Conservation (phyloP, 345 rosid species). For the Balakata baccata region DNA sequence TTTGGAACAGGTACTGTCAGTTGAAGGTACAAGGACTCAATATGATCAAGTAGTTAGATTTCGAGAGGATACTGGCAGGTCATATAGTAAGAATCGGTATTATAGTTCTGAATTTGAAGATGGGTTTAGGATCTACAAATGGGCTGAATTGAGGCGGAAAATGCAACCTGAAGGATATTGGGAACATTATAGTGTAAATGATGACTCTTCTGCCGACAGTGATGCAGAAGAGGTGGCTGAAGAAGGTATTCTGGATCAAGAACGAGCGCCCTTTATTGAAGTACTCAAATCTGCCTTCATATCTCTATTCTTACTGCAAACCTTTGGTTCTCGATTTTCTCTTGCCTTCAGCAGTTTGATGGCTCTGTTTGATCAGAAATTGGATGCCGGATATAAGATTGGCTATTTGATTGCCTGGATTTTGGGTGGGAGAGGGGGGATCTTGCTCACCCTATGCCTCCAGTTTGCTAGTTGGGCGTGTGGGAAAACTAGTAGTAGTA, state of each 20-base stretch:
- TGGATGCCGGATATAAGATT: conserved; percentile 77
- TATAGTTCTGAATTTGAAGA: conserved; percentile 47
- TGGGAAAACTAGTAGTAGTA: conserved; percentile 85
- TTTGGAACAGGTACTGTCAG: conserved; percentile 60
- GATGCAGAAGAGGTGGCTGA: conserved; percentile 40
- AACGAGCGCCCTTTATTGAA: conserved; percentile 54
- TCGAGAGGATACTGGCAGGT: conserved; percentile 39
- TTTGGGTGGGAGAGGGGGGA: conserved; percentile 72
- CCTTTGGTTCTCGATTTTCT: conserved; percentile 56
- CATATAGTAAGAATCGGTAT: conserved; percentile 33
- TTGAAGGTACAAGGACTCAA: conserved; percentile 56
- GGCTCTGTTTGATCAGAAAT: conserved; percentile 64
- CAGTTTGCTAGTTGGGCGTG: conserved; percentile 79
- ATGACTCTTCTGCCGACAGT: conserved; percentile 22
- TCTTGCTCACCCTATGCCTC: conserved; percentile 65
- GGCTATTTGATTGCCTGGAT: conserved; percentile 79
- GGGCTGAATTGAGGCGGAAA: conserved; percentile 59
- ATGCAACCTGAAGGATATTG: conserved; percentile 44
- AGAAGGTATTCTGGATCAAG: conserved; percentile 35
- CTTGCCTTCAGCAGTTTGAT: conserved; percentile 56
- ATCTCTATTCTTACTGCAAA: conserved; percentile 51
- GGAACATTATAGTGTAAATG: conserved; percentile 30
- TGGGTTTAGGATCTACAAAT: conserved; percentile 40
- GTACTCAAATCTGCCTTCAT: conserved; percentile 57
- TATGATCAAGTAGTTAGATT: conserved; percentile 54